These are phyloP conservation scores for Talaromyces sp. DNA, from an alignment of 2,329 filamentous ascomycete species.

Conservation along the genomic window DNA sequence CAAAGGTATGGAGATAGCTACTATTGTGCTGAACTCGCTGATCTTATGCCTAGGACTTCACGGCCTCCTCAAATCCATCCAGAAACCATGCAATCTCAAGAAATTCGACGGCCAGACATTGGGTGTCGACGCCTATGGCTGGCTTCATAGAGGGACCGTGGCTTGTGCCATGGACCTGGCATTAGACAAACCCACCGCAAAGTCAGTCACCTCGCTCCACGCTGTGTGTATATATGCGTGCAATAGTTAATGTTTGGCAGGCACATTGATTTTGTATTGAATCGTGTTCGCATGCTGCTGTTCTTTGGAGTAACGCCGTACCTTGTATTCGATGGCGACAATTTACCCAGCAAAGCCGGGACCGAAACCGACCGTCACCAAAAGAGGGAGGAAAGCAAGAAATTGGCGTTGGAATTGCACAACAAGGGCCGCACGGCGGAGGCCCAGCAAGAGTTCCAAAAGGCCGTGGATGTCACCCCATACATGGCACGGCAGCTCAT, in stretches of 20 bases:
- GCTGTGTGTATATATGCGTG: background rate
- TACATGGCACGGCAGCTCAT: constrained; percentile 92
- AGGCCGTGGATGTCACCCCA: constrained; percentile 91
- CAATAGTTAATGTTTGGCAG: constrained; percentile 41
- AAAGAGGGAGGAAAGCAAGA: constrained; percentile 70
- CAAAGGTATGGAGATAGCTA: constrained; percentile 30
- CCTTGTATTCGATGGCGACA: constrained; percentile 93
- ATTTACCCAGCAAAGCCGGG: constrained; percentile 83
- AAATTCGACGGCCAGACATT: constrained; percentile 83
- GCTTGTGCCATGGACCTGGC: constrained; percentile 88
- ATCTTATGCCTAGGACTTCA: constrained; percentile 63
- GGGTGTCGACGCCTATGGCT: constrained; percentile 95
- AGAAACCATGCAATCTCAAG: constrained; percentile 79
- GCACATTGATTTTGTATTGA: constrained; percentile 85
- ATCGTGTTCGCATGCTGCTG: constrained; percentile 86
- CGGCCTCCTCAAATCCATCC: constrained; percentile 91
- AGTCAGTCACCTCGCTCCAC: constrained; percentile 52
- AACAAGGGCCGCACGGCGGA: constrained; percentile 74
- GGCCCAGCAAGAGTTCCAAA: constrained; percentile 83
- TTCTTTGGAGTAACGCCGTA: constrained; percentile 94
- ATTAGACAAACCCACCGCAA: constrained; percentile 78
- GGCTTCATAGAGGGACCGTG: constrained; percentile 90
- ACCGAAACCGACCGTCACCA: constrained; percentile 76
- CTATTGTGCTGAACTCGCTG: constrained; percentile 9
- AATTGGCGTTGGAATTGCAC: constrained; percentile 70